Evolutionary conservation across 2,329 filamentous ascomycete genomes (phyloP), one percentile per base, ranked within the genome.

Genomic region (Torrubiellomyces zombiae): DNA sequence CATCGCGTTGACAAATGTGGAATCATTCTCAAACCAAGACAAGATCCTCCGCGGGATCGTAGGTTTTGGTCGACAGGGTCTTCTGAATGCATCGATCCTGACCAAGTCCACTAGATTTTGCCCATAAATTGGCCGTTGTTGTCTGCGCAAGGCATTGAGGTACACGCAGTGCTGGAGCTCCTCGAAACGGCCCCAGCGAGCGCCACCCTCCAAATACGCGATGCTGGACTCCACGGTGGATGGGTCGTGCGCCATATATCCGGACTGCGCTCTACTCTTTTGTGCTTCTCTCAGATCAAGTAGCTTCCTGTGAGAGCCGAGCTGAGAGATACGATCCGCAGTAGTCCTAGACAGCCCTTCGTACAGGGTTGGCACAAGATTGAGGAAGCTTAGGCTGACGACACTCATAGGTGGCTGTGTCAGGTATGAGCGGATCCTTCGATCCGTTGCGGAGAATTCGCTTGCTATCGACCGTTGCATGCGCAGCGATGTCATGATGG

Each of bases 401-500:
- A 56, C 60, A 23, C 58, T 63, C 51, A 79, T 74, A 0, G 66
- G 63, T 23, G 68, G 58, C 18, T 67, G 52, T 12, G 63, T 56
- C n/a, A 81, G 52, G 6, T 91, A 48, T 10, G 66, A 66, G 25
- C 62, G 63, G 12, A 95, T 56, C 14, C 80, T 58, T 3, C 68
- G 54, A 33, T 91, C 79, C 16, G 75, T 78, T 26, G 68, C 58
- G 37, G 76, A 73, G 40, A 75, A 95, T 18, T 77, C 69, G 3
- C 76, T 70, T 7, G 74, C 59, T 3, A 82, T 73, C 3, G 85
- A 91, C 34, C 64, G 76, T 14, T 69, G 63, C 77, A 95, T 92
- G 4, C 83, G 81, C 48, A 94, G 92, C 1, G 89, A 95, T 0
- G 86, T 98, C 53, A 92, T 89, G 40, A 98, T 95, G 1, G 83